Evolutionary conservation across 441 rosid genomes (phyloP), one percentile per base, ranked within the genome.

Genomic region (Capsella rubella): DNA sequence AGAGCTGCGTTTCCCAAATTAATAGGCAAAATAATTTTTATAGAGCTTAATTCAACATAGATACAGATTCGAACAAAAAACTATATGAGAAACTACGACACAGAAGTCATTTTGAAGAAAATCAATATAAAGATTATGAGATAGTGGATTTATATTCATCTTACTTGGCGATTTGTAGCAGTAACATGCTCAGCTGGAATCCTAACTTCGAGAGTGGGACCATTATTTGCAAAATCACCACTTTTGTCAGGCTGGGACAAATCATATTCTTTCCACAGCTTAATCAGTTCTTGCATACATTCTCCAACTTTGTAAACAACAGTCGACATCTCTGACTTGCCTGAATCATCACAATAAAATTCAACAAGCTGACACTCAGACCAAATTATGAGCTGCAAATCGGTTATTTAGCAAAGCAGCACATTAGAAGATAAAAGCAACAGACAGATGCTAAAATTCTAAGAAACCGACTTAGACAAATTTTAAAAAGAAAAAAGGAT

Each of bases 101-200:
- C 25, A 27, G 45, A 69, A 58, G 67, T 42, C 49, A 15, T 32
- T 8, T 61, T 46, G 37, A 37, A 34, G 37, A 8, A 62, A 78
- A 60, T 12, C 25, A 59, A 43, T 27, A 53, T 3, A 46, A 31
- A 34, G 11, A 52, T 49, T 47, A 39, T 43, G 67, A 58, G 59
- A 2, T 6, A 37, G 40, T 25, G 61, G n/a, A 74, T 71, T 58
- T 40, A 65, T 69, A 43, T 29, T 39, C 34, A 32, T 62, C 93
- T 82, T 90, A 91, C 99, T 85, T 96, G 98, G 69, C 97, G 97
- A 87, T 96, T 96, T 8, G 98, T 91, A 69, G 99, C 99, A 84
- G 97, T 90, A 54, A 96, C 97, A 88, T 96, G 90, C 74, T 93
- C 98, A 62, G 97, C 96, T 52, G 99, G 93, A 75, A 93, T 96